These are phyloP conservation scores for Kazachstania africana DNA, from an alignment of 805 yeast species.

Conservation along the genomic window DNA sequence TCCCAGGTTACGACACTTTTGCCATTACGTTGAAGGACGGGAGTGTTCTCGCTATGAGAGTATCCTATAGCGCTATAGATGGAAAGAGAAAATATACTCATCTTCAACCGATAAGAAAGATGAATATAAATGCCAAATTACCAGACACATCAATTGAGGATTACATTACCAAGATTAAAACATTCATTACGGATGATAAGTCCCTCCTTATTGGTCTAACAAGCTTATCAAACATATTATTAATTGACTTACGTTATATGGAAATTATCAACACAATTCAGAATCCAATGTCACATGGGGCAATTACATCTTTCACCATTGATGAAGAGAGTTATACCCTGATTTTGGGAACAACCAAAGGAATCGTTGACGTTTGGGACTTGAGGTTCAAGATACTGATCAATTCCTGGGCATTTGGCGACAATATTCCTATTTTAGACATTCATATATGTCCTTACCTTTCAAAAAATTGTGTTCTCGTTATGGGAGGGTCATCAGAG, in stretches of 20 bases:
- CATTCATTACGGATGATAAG: conserved; percentile 29
- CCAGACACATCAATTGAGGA: conserved; percentile 10
- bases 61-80: conserved; percentile 18
- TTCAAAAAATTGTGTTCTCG: conserved; percentile 33
- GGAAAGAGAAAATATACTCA: conserved; percentile 6
- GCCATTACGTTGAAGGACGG: conserved; percentile 37
- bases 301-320: conserved; percentile 46
- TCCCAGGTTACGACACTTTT: conserved; percentile 46
- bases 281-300: conserved; percentile 56
- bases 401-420: conserved; percentile 49
- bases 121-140: conserved; percentile 6
- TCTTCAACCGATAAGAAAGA: conserved; percentile 15
- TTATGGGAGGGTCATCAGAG: conserved; percentile 55
- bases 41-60: conserved; percentile 26
- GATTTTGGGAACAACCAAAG: conserved; percentile 62
- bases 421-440: conserved; percentile 37
- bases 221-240: conserved; percentile 37
- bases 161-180: conserved; percentile 34
- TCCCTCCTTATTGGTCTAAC: conserved; percentile 42
- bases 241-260: conserved; percentile 51
- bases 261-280: conserved; percentile 30
- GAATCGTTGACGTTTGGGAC: conserved; percentile 75
- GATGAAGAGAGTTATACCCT: conserved; percentile 50
- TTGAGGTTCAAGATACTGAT: conserved; percentile 50
- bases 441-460: conserved; percentile 21